Percentiles rank a stretch among this genome's conserved stretches.
phyloP scores from a whole-genome alignment of 371 early-diverging fungal genomes.

The Mucor piriformis region DNA sequence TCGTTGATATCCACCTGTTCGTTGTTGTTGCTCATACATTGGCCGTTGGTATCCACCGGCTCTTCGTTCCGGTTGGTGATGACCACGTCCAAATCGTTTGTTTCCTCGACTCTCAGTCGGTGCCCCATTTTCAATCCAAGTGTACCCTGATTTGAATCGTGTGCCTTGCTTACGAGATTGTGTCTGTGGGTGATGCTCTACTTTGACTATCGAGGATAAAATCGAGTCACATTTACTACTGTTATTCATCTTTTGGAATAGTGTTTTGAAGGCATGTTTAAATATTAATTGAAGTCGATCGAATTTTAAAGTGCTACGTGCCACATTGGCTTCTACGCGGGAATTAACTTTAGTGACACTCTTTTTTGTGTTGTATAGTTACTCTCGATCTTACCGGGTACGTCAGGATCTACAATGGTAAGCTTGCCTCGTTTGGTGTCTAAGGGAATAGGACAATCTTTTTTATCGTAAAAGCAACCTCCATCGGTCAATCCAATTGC shows the following conservation, averaged over 20 bases:
- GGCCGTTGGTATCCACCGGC: background rate
- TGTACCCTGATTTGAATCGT: conserved; percentile 2
- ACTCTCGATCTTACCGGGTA: conserved; percentile 18
- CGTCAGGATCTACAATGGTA: conserved; percentile 24
- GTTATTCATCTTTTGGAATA: background rate
- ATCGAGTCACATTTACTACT: conserved; percentile 12
- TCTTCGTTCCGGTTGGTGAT: background rate
- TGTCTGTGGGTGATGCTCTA: conserved; percentile 7
- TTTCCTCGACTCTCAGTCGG: background rate
- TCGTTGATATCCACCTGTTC: background rate
- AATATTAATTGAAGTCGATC: conserved; percentile 5
- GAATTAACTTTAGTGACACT: background rate
- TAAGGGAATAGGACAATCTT: background rate
- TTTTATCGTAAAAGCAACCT: conserved; percentile 1
- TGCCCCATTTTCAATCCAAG: conserved; percentile 7
- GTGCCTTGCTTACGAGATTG: conserved; percentile 17
- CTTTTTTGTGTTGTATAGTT: background rate
- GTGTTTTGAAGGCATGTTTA: background rate
- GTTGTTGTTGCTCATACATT: background rate
- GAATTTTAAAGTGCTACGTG: conserved; percentile 20
- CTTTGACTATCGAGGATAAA: conserved; percentile 19
- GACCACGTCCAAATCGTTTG: background rate
- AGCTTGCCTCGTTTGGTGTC: conserved; percentile 11
- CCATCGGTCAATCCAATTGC: conserved; percentile 11
- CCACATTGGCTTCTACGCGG: conserved; percentile 18